phyloP scores from a whole-genome alignment of 768 basidiomycete species.

The Amyloporia xantha region DNA sequence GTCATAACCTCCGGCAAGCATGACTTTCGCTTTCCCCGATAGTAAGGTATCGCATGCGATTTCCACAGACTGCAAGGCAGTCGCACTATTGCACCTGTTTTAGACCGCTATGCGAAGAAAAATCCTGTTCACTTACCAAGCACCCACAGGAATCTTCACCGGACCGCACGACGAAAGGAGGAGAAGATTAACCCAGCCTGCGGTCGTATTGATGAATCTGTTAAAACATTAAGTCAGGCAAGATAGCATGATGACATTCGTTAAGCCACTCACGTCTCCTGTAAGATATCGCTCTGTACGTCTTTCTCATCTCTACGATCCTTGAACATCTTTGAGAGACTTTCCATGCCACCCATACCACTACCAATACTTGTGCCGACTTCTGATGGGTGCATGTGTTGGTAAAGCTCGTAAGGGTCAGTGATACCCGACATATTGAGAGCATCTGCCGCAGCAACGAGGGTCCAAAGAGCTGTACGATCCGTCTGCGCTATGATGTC shows the following conservation, averaged over 20 bases:
- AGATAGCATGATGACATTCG: background rate
- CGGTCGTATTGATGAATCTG: conserved; percentile 98
- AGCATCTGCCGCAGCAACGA: conserved; percentile 91
- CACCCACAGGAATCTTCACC: conserved; percentile 98
- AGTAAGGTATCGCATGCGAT: conserved; percentile 96
- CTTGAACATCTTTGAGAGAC: conserved; percentile 95
- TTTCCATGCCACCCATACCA: conserved; percentile 95
- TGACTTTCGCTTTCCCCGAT: conserved; percentile 96
- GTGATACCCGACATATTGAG: conserved; percentile 96
- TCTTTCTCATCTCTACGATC: conserved; percentile 97
- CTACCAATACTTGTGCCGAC: conserved; percentile 92
- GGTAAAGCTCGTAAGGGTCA: conserved; percentile 96
- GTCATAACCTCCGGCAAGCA: conserved; percentile 98
- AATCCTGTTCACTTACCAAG: conserved; percentile 58
- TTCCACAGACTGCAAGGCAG: conserved; percentile 94
- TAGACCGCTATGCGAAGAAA: too few species aligned
- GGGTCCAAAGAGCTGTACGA: conserved; percentile 88
- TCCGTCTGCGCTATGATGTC: conserved; percentile 96
- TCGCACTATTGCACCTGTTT: conserved; percentile 73
- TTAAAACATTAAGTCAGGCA: background rate
- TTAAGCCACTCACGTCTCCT: conserved; percentile 75
- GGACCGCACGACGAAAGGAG: conserved; percentile 95
- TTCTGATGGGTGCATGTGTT: conserved; percentile 94
- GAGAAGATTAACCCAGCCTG: conserved; percentile 95
- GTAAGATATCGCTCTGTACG: conserved; percentile 96